Evolutionary conservation across 1,284 basidiomycete species (phyloP).

Genomic region (Fomes fomentarius): DNA sequence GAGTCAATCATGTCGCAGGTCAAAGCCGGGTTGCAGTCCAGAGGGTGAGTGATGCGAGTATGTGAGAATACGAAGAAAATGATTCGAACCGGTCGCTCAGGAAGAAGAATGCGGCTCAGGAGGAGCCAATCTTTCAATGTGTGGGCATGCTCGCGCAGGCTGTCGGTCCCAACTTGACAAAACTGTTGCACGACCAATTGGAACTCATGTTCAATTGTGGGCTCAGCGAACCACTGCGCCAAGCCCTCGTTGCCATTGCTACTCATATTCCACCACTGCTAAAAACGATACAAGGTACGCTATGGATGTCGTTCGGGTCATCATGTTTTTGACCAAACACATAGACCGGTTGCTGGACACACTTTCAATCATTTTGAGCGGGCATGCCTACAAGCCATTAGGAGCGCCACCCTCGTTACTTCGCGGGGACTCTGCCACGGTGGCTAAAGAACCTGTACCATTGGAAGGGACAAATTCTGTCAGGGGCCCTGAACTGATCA

Average conservation of each 20-base stretch:
- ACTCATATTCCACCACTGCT: conserved; percentile 90
- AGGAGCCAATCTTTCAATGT: conserved; percentile 98
- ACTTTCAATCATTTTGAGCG: conserved; percentile 79
- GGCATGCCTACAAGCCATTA: conserved; percentile 84
- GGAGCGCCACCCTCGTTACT: conserved; percentile 72
- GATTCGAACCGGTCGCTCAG: conserved; percentile 51
- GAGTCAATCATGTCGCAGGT: conserved; percentile 92
- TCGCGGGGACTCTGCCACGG: conserved; percentile 52
- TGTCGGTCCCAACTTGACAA: conserved; percentile 95
- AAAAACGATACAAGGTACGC: conserved; percentile 87
- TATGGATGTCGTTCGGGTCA: no score
- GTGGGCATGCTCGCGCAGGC: conserved; percentile 95
- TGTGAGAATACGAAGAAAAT: no score
- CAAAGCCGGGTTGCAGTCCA: conserved; percentile 84
- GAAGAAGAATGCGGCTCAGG: conserved; percentile 91
- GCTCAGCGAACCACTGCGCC: conserved; percentile 86
- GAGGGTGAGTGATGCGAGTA: no score
- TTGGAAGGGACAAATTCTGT: conserved; percentile 46
- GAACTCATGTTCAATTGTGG: conserved; percentile 98
- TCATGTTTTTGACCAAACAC: not conserved
- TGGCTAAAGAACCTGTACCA: conserved; percentile 54
- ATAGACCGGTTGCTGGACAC: conserved; percentile 86
- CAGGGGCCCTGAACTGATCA: conserved; percentile 78
- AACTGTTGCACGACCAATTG: conserved; percentile 94
- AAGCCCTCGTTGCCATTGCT: conserved; percentile 88